A percentile compares a stretch with the other conserved stretches of the same genome.
Conservation (phyloP, 1,139 yeast species). For the Casaregolazyma lundiana region DNA sequence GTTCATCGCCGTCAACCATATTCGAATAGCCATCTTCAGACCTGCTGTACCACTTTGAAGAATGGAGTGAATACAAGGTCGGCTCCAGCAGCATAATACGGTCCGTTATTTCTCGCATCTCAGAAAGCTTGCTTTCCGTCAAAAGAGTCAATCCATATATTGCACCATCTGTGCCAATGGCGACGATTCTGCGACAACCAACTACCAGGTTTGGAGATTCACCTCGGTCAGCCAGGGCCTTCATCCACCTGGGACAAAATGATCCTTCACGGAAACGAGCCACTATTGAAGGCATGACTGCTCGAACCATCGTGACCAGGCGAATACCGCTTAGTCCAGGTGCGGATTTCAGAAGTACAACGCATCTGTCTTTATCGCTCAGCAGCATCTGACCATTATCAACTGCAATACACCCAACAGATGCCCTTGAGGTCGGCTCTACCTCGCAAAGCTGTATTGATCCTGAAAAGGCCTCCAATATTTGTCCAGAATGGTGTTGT, state of each 20-base stretch:
- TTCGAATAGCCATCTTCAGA: conserved; percentile 7
- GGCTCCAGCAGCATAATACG: neutral
- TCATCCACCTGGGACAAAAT: conserved; percentile 2
- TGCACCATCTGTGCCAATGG: conserved; percentile 14
- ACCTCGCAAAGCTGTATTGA: conserved; percentile 9
- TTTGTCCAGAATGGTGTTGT: conserved; percentile 14
- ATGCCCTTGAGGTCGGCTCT: conserved; percentile 15
- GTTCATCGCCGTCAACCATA: conserved; percentile 14
- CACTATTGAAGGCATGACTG: conserved; percentile 14
- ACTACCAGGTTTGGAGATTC: conserved; percentile 2
- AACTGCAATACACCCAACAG: conserved; percentile 14
- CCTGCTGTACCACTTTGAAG: neutral
- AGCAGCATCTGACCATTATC: conserved; percentile 14
- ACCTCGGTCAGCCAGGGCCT: conserved; percentile 1
- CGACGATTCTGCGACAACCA: conserved; percentile 10
- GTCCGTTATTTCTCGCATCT: conserved; percentile 3
- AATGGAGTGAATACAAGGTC: neutral
- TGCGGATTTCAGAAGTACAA: conserved; percentile 3
- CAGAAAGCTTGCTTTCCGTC: conserved; percentile 3
- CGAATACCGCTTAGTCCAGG: too few relatives aligned
- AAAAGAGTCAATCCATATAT: conserved; percentile 15
- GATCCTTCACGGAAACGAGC: conserved; percentile 3
- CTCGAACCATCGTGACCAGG: neutral
- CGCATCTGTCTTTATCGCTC: conserved; percentile 18
- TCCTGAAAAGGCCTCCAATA: conserved; percentile 6